Percentiles rank a stretch among this genome's conserved stretches.
Conservation (phyloP, 1,284 basidiomycete genomes). For the Ceratobasidium sp. region DNA sequence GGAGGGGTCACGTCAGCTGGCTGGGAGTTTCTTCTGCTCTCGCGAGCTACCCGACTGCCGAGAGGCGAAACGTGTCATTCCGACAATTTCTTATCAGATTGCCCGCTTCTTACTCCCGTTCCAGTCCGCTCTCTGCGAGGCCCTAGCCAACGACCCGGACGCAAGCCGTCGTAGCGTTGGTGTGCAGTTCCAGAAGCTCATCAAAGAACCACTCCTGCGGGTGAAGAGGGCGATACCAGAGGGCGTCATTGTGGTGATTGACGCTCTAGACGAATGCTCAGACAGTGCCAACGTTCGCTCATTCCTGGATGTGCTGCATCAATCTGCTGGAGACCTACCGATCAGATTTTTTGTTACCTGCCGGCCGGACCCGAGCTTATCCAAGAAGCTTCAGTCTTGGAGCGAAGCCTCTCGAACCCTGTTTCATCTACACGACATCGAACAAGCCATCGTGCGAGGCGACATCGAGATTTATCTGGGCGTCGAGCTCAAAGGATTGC, state of each 20-base stretch:
- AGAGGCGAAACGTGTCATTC: too few species aligned
- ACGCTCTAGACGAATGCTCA: constrained; percentile 19
- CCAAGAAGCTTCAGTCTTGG: not conserved
- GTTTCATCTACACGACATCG: too few species aligned
- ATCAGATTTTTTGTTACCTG: constrained; percentile 18
- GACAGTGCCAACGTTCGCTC: not conserved
- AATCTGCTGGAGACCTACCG: not conserved
- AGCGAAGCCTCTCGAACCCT: not conserved
- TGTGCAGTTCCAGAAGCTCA: too few species aligned
- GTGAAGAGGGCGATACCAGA: not conserved
- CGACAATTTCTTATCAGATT: constrained; percentile 21
- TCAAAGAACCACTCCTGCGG: too few species aligned
- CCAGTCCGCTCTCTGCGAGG: not conserved
- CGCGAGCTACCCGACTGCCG: too few species aligned
- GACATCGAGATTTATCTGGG: too few species aligned
- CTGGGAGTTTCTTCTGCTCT: constrained; percentile 13
- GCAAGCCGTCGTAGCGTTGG: too few species aligned
- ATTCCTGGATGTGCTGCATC: not conserved
- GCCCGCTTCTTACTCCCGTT: not conserved
- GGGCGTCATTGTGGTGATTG: not conserved
- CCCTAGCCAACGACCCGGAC: too few species aligned
- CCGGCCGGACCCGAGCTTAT: constrained; percentile 41
- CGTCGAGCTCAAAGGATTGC: constrained; percentile 6
- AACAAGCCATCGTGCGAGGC: too few species aligned
- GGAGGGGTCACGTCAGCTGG: not conserved